phyloP scores from a whole-genome alignment of 2,329 filamentous ascomycete genomes.

The Paramyrothecium sp. region DNA sequence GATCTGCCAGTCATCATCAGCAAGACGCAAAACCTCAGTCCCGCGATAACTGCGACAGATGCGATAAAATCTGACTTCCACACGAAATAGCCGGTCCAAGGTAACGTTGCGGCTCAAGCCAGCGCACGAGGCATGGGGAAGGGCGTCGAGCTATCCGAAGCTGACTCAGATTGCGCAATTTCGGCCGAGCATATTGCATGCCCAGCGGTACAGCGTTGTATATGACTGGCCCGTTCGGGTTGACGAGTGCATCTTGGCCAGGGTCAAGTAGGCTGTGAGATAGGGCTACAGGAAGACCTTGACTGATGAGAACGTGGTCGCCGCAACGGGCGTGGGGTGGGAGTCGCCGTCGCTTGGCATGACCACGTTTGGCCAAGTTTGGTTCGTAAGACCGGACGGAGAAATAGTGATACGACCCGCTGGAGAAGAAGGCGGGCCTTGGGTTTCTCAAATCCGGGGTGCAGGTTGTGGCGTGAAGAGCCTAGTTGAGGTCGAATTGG shows the following conservation, averaged over 20 bases:
- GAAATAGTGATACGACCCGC: slow-evolving; percentile 29
- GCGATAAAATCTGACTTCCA: slow-evolving; percentile 44
- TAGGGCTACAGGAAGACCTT: slow-evolving; percentile 35
- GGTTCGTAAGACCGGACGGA: slow-evolving; percentile 32
- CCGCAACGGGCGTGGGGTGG: slow-evolving; percentile 29
- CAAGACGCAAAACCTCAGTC: slow-evolving; percentile 25
- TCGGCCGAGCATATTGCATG: slow-evolving; percentile 38
- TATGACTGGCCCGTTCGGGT: slow-evolving; percentile 40
- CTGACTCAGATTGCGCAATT: slow-evolving; percentile 1
- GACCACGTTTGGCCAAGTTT: slow-evolving; percentile 28
- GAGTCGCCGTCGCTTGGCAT: slow-evolving; percentile 35
- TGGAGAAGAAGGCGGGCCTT: slow-evolving; percentile 27
- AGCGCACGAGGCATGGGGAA: neutral
- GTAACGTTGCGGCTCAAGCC: slow-evolving; percentile 24
- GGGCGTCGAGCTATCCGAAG: neutral
- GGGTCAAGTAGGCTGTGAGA: slow-evolving; percentile 32
- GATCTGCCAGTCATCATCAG: slow-evolving; percentile 41
- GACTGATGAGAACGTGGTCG: slow-evolving; percentile 36
- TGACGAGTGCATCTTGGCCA: slow-evolving; percentile 25
- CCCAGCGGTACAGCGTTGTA: slow-evolving; percentile 36
- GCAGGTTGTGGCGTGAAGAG: slow-evolving; percentile 31
- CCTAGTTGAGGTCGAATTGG: slow-evolving; percentile 33
- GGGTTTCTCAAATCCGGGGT: slow-evolving; percentile 31
- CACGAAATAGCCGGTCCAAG: slow-evolving; percentile 42
- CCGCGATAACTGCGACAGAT: slow-evolving; percentile 29